phyloP scores from a whole-genome alignment of 768 basidiomycete genomes.

The Xerocomus spinulosus region DNA sequence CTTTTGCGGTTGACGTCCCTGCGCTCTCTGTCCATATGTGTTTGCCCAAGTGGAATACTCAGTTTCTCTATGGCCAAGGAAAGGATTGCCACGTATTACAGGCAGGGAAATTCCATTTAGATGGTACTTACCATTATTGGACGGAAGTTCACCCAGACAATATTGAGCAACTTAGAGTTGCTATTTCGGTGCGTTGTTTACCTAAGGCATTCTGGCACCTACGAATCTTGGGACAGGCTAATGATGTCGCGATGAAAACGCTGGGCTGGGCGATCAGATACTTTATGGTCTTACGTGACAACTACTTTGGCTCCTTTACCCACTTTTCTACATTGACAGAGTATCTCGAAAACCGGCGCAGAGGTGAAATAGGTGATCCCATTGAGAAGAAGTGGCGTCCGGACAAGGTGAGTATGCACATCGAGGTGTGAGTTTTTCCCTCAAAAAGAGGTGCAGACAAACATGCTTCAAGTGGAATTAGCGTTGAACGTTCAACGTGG shows the following conservation, averaged over 20 bases:
- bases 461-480: slow-evolving; percentile 75
- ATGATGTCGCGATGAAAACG: slow-evolving; percentile 57
- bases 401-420: slow-evolving; percentile 51
- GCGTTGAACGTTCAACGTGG: slow-evolving; percentile 48
- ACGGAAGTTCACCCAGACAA: slow-evolving; percentile 61
- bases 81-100: slow-evolving; percentile 61
- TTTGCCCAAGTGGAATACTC: slow-evolving; percentile 88
- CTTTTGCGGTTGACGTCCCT: slow-evolving; percentile 59
- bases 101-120: slow-evolving; percentile 49
- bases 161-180: slow-evolving; percentile 72
- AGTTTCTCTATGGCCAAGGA: slow-evolving; percentile 59
- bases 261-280: slow-evolving; percentile 88
- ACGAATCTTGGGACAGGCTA: slow-evolving; percentile 34
- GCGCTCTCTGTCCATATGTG: slow-evolving; percentile 56
- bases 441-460: slow-evolving; percentile 50
- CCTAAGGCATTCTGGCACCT: not conserved
- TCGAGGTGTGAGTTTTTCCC: not conserved
- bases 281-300: slow-evolving; percentile 84
- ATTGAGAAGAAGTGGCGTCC: slow-evolving; percentile 74
- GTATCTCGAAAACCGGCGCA: slow-evolving; percentile 66
- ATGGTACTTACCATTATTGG: slow-evolving; percentile 74
- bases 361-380: slow-evolving; percentile 71
- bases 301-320: slow-evolving; percentile 92
- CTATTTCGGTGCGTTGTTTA: slow-evolving; percentile 46
- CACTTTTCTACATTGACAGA: slow-evolving; percentile 87